These are phyloP conservation scores for Beauveria scarabaeidicola DNA, from an alignment of 2,329 filamentous ascomycete species.

Conservation along the genomic window DNA sequence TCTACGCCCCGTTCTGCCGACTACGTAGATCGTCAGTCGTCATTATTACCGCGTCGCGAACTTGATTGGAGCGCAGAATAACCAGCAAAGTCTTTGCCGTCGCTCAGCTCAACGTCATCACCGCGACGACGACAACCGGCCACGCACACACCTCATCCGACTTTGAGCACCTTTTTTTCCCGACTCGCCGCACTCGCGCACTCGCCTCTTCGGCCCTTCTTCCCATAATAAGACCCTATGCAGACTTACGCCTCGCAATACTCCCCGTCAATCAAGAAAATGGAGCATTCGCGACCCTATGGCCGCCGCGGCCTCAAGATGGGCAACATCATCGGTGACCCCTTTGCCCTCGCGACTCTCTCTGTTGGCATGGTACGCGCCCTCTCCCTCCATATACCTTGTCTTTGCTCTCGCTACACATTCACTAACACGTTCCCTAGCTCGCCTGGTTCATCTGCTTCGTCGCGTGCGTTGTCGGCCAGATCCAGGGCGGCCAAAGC, in stretches of 20 bases:
- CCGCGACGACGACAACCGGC: background rate
- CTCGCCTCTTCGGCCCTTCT: background rate
- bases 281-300: conserved; percentile 61
- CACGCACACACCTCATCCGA: background rate
- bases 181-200: background rate
- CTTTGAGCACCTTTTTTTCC: background rate
- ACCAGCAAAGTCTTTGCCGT: background rate
- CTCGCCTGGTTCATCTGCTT: conserved; percentile 94
- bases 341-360: conserved; percentile 88
- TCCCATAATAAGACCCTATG: conserved; percentile 39
- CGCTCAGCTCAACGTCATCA: background rate
- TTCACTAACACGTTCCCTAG: conserved; percentile 37
- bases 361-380: conserved; percentile 79
- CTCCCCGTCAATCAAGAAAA: conserved; percentile 71
- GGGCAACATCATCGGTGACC: conserved; percentile 90
- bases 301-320: conserved; percentile 57
- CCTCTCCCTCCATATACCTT: background rate
- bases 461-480: conserved; percentile 71
- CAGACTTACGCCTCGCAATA: conserved; percentile 64
- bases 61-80: background rate
- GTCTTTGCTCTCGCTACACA: background rate
- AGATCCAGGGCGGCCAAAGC: conserved; percentile 29
- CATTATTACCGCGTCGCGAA: conserved; percentile 1
- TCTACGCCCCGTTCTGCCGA: background rate
- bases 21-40: conserved; percentile 10